A percentile compares a stretch with the other conserved stretches of the same genome.
phyloP scores from a whole-genome alignment of 208 protist genomes.

The Wallacemonas sp. region DNA sequence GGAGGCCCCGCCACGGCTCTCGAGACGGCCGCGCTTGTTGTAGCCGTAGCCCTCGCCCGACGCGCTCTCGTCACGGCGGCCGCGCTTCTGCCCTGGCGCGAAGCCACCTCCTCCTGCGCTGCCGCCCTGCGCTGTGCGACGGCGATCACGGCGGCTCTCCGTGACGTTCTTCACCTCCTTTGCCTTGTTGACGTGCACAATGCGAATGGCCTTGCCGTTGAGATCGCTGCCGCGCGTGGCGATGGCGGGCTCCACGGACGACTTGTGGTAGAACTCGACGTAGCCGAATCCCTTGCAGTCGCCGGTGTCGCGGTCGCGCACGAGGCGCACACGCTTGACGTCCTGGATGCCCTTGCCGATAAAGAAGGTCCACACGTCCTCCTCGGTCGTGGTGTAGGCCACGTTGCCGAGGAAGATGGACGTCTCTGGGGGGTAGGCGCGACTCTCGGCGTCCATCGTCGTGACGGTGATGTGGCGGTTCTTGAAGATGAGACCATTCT shows the following conservation, averaged over 20 bases:
- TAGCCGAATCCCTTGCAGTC: constrained; percentile 91
- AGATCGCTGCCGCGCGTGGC: constrained; percentile 58
- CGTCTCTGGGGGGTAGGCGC: constrained; percentile 77
- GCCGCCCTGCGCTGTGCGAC: constrained; percentile 21
- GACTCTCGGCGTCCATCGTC: constrained; percentile 55
- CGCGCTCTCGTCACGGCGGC: constrained; percentile 3
- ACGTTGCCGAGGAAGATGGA: constrained; percentile 91
- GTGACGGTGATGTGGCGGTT: constrained; percentile 86
- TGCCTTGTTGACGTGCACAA: constrained; percentile 86
- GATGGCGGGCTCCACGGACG: constrained; percentile 69
- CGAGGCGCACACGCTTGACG: constrained; percentile 80
- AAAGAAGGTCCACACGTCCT: constrained; percentile 88
- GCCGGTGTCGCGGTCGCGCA: constrained; percentile 82
- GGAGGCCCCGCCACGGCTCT: neutral
- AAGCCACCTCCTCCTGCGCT: neutral
- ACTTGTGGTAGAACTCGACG: constrained; percentile 71
- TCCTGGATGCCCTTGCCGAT: constrained; percentile 72
- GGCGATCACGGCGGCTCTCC: constrained; percentile 72
- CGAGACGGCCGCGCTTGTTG: constrained; percentile 29
- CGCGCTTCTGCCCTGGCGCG: neutral
- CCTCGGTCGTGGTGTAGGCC: constrained; percentile 80
- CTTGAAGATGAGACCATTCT: constrained; percentile 74
- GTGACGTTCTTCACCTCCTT: constrained; percentile 62
- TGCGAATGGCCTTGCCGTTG: constrained; percentile 77
- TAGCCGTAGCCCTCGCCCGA: neutral